Conservation (phyloP, 441 rosid species). For the Gossypium armourianum region DNA sequence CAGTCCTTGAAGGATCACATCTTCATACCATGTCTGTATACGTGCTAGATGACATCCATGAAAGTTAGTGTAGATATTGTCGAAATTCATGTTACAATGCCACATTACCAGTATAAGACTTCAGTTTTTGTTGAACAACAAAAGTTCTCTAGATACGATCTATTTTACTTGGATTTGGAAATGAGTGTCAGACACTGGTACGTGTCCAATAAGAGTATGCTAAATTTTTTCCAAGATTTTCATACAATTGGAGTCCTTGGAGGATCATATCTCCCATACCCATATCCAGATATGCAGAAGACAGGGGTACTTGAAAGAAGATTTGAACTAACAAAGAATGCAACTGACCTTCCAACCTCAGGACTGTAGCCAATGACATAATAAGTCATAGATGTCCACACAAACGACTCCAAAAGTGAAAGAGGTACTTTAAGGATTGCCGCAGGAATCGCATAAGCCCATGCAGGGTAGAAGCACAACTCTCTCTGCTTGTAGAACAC, state of each 20-base stretch:
- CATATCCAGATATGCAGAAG: neutral
- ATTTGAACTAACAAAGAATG: neutral
- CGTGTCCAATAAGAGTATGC: neutral
- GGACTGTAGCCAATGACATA: slow-evolving; percentile 48
- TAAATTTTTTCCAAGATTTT: neutral
- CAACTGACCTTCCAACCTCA: slow-evolving; percentile 31
- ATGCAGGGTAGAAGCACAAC: slow-evolving; percentile 44
- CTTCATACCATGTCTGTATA: too few relatives aligned
- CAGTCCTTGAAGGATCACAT: too few relatives aligned
- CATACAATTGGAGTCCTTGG: neutral
- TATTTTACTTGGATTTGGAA: neutral
- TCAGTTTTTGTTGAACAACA: neutral
- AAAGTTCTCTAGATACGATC: neutral
- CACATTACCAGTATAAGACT: neutral
- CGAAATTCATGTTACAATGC: neutral
- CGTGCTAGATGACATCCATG: too few relatives aligned
- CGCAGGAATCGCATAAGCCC: slow-evolving; percentile 44
- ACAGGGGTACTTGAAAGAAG: neutral
- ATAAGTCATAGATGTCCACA: slow-evolving; percentile 45
- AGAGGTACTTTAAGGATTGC: slow-evolving; percentile 35
- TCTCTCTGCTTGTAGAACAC: slow-evolving; percentile 42
- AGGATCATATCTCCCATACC: neutral
- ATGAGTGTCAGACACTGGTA: neutral
- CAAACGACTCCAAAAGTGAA: slow-evolving; percentile 34
- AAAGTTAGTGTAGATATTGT: neutral